Conservation (phyloP, 352 stramenopile species). For the Lagenidium giganteum region DNA sequence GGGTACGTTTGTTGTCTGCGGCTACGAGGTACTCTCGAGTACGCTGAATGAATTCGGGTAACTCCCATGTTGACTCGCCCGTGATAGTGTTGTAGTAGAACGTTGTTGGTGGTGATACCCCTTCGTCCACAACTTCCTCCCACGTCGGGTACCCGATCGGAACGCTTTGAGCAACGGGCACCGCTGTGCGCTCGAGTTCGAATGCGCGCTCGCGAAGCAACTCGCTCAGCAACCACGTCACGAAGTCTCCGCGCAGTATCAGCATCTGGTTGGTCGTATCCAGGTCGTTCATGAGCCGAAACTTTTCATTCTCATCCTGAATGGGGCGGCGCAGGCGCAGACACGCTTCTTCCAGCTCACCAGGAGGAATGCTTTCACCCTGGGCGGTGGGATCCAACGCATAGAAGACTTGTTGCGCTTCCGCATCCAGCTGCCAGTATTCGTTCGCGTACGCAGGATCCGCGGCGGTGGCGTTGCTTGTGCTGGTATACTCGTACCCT, state of each 20-base stretch:
- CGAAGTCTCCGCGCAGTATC: constrained; percentile 44
- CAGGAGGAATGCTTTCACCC: constrained; percentile 28
- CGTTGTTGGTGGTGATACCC: too few relatives aligned
- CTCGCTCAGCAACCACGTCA: constrained; percentile 42
- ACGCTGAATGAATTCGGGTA: constrained; percentile 31
- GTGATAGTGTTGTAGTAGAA: constrained; percentile 56
- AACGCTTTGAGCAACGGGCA: constrained; percentile 6
- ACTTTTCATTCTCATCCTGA: constrained; percentile 36
- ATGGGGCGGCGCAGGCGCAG: constrained; percentile 27
- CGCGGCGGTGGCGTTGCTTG: too few relatives aligned
- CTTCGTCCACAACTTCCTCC: constrained; percentile 44
- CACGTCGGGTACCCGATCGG: constrained; percentile 26
- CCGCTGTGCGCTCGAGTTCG: constrained; percentile 1
- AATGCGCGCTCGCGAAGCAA: constrained; percentile 22
- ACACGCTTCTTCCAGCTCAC: constrained; percentile 48
- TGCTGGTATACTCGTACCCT: too few relatives aligned
- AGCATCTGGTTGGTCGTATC: constrained; percentile 59
- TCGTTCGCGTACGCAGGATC: constrained; percentile 21
- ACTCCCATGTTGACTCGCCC: constrained; percentile 44
- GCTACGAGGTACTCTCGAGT: constrained; percentile 24
- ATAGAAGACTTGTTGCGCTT: constrained; percentile 28
- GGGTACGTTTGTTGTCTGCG: constrained; percentile 14
- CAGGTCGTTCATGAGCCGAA: constrained; percentile 40
- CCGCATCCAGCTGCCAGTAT: constrained; percentile 47
- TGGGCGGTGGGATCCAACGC: constrained; percentile 25